phyloP scores from a whole-genome alignment of 1,284 basidiomycete species.

The Pterulicium gracile region DNA sequence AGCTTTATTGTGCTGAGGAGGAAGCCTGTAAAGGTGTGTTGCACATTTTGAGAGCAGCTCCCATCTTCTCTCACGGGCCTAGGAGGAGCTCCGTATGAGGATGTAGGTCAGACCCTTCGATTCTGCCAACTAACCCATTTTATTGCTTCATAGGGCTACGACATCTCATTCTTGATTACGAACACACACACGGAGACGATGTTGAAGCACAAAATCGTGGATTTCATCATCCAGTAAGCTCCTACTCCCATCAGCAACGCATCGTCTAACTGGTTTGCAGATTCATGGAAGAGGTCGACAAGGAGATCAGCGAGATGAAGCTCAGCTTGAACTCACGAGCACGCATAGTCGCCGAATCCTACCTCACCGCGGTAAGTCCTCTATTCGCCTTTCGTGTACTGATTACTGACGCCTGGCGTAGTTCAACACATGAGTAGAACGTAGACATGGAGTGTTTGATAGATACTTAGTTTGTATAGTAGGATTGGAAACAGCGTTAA shows the following conservation, averaged over 20 bases:
- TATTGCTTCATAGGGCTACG: slow-evolving; percentile 64
- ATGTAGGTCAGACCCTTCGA: neutral
- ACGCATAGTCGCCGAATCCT: slow-evolving; percentile 93
- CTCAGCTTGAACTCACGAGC: slow-evolving; percentile 91
- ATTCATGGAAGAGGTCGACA: slow-evolving; percentile 98
- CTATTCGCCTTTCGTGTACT: neutral
- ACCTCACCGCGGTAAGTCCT: slow-evolving; percentile 58
- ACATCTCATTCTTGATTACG: slow-evolving; percentile 98
- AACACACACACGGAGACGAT: slow-evolving; percentile 95
- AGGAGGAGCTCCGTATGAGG: too few species aligned
- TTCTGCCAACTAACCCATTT: too few species aligned
- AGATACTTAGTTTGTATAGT: too few species aligned
- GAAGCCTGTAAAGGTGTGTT: slow-evolving; percentile 81
- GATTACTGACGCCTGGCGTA: too few species aligned
- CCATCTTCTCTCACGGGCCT: slow-evolving; percentile 6
- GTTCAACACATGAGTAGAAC: too few species aligned
- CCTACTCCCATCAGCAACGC: slow-evolving; percentile 5
- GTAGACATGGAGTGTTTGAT: too few species aligned
- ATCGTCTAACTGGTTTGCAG: slow-evolving; percentile 23
- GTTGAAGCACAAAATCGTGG: slow-evolving; percentile 99
- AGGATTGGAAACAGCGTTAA: too few species aligned
- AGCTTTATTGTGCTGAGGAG: slow-evolving; percentile 92
- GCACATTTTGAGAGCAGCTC: slow-evolving; percentile 5
- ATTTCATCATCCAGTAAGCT: slow-evolving; percentile 93
- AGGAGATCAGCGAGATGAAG: slow-evolving; percentile 87